Conservation (phyloP, 371 early-diverging fungal genomes). For the Mucor circinelloides region DNA sequence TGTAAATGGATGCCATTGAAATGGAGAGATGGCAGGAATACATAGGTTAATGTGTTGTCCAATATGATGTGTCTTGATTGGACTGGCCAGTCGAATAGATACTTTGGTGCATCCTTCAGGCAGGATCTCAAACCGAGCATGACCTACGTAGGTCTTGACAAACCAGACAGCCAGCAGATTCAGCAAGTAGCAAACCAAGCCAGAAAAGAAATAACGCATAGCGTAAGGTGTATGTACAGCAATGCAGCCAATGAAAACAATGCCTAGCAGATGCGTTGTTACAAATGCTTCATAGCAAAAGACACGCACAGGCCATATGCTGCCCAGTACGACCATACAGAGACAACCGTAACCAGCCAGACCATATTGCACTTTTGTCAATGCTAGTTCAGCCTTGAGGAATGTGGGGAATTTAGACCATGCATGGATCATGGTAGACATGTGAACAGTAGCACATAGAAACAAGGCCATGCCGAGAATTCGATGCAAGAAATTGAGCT, state of each 20-base stretch:
- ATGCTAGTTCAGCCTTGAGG: constrained; percentile 34
- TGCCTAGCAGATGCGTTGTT: constrained; percentile 49
- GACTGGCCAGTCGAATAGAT: constrained; percentile 43
- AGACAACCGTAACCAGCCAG: constrained; percentile 54
- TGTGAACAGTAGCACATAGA: constrained; percentile 56
- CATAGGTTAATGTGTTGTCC: constrained; percentile 62
- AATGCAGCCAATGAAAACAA: constrained; percentile 53
- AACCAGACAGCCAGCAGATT: constrained; percentile 60
- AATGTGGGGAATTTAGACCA: constrained; percentile 56
- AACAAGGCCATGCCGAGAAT: constrained; percentile 48
- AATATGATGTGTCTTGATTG: constrained; percentile 38
- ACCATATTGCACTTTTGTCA: constrained; percentile 55
- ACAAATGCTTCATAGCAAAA: constrained; percentile 55
- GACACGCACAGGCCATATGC: constrained; percentile 53
- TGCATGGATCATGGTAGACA: constrained; percentile 43
- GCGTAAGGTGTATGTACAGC: constrained; percentile 64
- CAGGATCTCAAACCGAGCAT: constrained; percentile 50
- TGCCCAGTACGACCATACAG: constrained; percentile 51
- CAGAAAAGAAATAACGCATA: constrained; percentile 60
- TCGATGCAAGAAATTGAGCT: constrained; percentile 57
- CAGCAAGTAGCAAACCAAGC: constrained; percentile 50
- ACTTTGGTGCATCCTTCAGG: constrained; percentile 51
- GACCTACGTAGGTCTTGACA: constrained; percentile 50
- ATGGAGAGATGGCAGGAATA: constrained; percentile 54
- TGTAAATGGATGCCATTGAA: constrained; percentile 70